Conservation (phyloP, 2,329 filamentous ascomycete genomes). For the Tolypocladium nubicola region DNA sequence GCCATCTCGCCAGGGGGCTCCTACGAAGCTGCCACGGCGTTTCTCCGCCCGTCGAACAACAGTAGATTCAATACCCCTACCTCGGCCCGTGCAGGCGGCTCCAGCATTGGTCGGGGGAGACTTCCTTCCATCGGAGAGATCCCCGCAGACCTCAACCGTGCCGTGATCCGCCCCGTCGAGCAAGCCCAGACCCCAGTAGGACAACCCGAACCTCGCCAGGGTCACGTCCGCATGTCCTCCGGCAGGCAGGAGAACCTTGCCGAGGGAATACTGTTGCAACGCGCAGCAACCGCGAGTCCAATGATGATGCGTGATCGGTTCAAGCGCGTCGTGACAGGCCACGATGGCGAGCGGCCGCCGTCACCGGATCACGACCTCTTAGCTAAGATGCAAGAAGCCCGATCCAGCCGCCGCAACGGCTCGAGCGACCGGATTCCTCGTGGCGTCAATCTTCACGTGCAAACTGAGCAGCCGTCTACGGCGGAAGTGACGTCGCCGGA, state of each 20-base stretch:
- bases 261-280: conserved; percentile 39
- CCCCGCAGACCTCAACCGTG: conserved; percentile 20
- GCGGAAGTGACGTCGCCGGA: conserved; percentile 48
- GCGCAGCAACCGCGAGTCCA: conserved; percentile 58
- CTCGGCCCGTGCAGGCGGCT: conserved; percentile 48
- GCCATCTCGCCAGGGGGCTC: conserved; percentile 50
- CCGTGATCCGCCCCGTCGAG: conserved; percentile 15
- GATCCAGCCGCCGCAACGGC: conserved; percentile 51
- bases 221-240: conserved; percentile 25
- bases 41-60: conserved; percentile 55
- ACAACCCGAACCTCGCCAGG: conserved; percentile 14
- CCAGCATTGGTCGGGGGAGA: conserved; percentile 51
- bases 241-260: conserved; percentile 30
- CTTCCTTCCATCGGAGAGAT: conserved; percentile 67
- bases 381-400: conserved; percentile 49
- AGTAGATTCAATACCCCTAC: conserved; percentile 61
- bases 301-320: conserved; percentile 47
- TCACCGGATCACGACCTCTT: conserved; percentile 50
- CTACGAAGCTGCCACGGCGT: conserved; percentile 54
- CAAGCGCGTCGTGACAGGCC: conserved; percentile 20
- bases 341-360: conserved; percentile 40
- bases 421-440: conserved; percentile 72
- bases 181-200: conserved; percentile 13
- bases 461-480: conserved; percentile 39
- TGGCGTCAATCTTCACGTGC: conserved; percentile 55